Conservation (phyloP, 352 stramenopile genomes). For the Thalassiosira ordinaria region DNA sequence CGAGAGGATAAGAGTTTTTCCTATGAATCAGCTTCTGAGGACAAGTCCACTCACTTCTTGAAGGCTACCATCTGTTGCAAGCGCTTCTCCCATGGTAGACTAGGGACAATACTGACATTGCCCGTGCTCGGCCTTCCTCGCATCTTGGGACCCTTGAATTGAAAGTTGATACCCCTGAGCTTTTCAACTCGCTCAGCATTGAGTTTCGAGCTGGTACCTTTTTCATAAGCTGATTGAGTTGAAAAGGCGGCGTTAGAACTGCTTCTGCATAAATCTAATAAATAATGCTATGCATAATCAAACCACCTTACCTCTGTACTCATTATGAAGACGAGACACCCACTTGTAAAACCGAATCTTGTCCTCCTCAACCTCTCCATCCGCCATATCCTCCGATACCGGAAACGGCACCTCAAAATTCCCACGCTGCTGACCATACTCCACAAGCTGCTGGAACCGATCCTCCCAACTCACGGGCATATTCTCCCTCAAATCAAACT, state of each 20-base stretch:
- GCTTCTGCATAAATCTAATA: no score
- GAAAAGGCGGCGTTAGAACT: no score
- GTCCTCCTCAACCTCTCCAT: background rate
- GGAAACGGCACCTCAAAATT: constrained; percentile 34
- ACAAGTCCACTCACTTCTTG: constrained; percentile 9
- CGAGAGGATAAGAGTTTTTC: no score
- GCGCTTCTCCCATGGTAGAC: constrained; percentile 14
- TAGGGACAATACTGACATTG: constrained; percentile 1
- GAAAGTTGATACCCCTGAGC: constrained; percentile 13
- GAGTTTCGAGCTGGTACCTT: constrained; percentile 18
- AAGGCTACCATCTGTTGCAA: constrained; percentile 23
- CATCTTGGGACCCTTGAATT: constrained; percentile 28
- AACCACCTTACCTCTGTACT: no score
- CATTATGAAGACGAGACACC: constrained; percentile 16
- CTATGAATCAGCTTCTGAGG: no score
- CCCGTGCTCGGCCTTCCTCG: constrained; percentile 8
- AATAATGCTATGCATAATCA: no score
- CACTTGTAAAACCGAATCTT: constrained; percentile 26
- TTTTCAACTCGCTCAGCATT: constrained; percentile 18
- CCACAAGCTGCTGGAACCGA: constrained; percentile 18
- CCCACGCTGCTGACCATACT: background rate
- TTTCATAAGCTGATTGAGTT: constrained; percentile 10
- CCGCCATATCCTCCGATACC: background rate
- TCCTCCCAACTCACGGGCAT: constrained; percentile 24
- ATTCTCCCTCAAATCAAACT: constrained; percentile 13